Evolutionary conservation across 1,284 basidiomycete genomes (phyloP).

Genomic region (Cutaneotrichosporon spelunceum): DNA sequence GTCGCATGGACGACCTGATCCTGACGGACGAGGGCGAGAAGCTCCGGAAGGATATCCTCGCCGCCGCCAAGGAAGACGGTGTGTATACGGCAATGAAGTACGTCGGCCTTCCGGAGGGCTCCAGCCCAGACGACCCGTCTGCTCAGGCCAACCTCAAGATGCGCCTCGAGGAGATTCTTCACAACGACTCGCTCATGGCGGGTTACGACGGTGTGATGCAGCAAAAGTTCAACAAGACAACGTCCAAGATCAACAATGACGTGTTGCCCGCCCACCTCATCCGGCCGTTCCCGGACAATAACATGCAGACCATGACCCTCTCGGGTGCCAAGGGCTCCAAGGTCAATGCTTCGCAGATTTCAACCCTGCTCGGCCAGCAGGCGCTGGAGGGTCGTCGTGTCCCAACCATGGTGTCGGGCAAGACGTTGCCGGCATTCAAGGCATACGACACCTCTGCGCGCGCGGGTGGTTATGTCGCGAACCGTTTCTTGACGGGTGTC

Average conservation of each 20-base stretch:
- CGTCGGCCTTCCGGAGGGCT: constrained; percentile 62
- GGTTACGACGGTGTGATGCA: constrained; percentile 91
- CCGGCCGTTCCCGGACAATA: constrained; percentile 93
- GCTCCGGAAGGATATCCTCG: constrained; percentile 66
- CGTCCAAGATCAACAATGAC: constrained; percentile 81
- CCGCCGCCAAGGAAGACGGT: constrained; percentile 68
- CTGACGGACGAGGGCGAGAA: constrained; percentile 79
- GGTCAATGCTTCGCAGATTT: constrained; percentile 97
- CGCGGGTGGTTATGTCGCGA: constrained; percentile 99
- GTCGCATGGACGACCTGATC: constrained; percentile 96
- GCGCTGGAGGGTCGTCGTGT: constrained; percentile 97
- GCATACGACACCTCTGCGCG: constrained; percentile 95
- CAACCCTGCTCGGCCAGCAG: constrained; percentile 93
- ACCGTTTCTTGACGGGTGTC: constrained; percentile 97
- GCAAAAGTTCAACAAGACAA: constrained; percentile 80
- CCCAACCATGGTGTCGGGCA: constrained; percentile 98
- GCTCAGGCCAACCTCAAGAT: constrained; percentile 56
- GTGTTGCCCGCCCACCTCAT: constrained; percentile 84
- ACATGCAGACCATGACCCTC: constrained; percentile 99
- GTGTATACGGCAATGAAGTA: constrained; percentile 74
- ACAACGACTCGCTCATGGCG: constrained; percentile 96
- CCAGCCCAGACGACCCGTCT: constrained; percentile 65
- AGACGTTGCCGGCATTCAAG: constrained; percentile 96
- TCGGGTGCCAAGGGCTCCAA: constrained; percentile 98
- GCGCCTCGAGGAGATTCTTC: constrained; percentile 84